Evolutionary conservation across 1,284 basidiomycete genomes (phyloP).

Genomic region (Coniferiporia sulphurascens): DNA sequence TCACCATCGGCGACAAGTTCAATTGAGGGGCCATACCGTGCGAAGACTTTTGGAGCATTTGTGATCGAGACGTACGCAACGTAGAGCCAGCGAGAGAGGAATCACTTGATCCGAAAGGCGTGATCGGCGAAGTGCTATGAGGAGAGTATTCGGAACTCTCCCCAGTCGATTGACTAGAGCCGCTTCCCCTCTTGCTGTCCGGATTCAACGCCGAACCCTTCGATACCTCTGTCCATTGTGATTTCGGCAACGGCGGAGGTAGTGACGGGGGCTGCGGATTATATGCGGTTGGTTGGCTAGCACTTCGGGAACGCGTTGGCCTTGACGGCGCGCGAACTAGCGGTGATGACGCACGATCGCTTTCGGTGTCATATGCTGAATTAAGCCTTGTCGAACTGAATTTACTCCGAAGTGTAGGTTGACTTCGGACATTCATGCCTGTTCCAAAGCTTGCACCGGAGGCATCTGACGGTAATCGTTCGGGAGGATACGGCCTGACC

Average conservation of each 20-base stretch:
- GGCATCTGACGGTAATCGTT: slow-evolving; percentile 45
- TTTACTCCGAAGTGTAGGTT: slow-evolving; percentile 60
- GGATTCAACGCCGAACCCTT: slow-evolving; percentile 47
- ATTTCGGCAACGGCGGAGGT: slow-evolving; percentile 56
- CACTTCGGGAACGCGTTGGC: slow-evolving; percentile 59
- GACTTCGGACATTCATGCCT: slow-evolving; percentile 33
- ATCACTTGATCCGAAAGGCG: slow-evolving; percentile 81
- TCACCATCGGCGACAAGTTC: slow-evolving; percentile 46
- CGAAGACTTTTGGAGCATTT: slow-evolving; percentile 30
- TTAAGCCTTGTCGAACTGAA: slow-evolving; percentile 64
- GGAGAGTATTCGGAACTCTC: slow-evolving; percentile 78
- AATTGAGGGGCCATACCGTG: slow-evolving; percentile 26
- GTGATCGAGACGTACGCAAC: slow-evolving; percentile 50
- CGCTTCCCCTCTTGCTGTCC: slow-evolving; percentile 60
- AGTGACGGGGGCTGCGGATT: slow-evolving; percentile 39
- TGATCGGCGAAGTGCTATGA: slow-evolving; percentile 75
- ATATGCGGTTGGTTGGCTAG: slow-evolving; percentile 71
- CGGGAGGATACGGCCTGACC: slow-evolving; percentile 37
- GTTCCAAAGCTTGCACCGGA: slow-evolving; percentile 51
- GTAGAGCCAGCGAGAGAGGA: slow-evolving; percentile 57
- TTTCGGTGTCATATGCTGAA: slow-evolving; percentile 44
- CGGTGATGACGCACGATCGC: slow-evolving; percentile 11
- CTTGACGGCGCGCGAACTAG: slow-evolving; percentile 25
- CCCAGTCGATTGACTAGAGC: slow-evolving; percentile 73
- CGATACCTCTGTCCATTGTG: slow-evolving; percentile 47